Percentiles rank a stretch among this genome's conserved stretches.
These are phyloP conservation scores for Adansonia rubrostipa DNA, from an alignment of 441 rosid species.

Conservation along the genomic window DNA sequence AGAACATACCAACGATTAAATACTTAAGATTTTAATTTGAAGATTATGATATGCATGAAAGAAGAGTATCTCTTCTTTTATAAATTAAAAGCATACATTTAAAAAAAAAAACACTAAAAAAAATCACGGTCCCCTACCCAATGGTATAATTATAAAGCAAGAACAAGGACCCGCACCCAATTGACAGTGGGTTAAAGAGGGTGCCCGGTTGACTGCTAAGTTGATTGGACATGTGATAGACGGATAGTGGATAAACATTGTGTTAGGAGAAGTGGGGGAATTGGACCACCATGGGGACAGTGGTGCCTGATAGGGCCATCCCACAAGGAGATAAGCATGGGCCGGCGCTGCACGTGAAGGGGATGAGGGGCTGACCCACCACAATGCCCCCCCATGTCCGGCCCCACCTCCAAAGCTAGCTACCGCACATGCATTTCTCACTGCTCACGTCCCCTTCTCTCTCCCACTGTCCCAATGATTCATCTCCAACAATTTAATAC, in stretches of 20 bases:
- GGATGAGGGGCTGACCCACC: conserved; percentile 48
- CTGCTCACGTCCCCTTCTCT: not conserved
- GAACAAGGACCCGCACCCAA: not conserved
- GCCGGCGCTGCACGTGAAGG: conserved; percentile 56
- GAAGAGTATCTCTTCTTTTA: no score
- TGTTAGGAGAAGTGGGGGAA: conserved; percentile 24
- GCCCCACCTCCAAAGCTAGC: conserved; percentile 31
- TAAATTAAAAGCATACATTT: no score
- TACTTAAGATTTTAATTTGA: no score
- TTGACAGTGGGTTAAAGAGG: not conserved
- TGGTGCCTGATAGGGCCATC: conserved; percentile 40
- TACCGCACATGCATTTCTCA: conserved; percentile 30
- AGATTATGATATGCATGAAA: no score
- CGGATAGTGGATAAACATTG: not conserved
- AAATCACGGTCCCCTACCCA: not conserved
- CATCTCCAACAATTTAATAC: no score
- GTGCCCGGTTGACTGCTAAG: not conserved
- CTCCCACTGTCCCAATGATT: no score
- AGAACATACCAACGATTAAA: no score
- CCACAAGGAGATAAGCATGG: conserved; percentile 42
- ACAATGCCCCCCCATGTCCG: conserved; percentile 9
- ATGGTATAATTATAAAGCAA: not conserved
- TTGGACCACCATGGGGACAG: conserved; percentile 34
- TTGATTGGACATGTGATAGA: not conserved
- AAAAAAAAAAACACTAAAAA: not conserved